A percentile compares a stretch with the other conserved stretches of the same genome.
Evolutionary conservation across 2,329 filamentous ascomycete species (phyloP).

Genomic region (Cyphellophora europaea): DNA sequence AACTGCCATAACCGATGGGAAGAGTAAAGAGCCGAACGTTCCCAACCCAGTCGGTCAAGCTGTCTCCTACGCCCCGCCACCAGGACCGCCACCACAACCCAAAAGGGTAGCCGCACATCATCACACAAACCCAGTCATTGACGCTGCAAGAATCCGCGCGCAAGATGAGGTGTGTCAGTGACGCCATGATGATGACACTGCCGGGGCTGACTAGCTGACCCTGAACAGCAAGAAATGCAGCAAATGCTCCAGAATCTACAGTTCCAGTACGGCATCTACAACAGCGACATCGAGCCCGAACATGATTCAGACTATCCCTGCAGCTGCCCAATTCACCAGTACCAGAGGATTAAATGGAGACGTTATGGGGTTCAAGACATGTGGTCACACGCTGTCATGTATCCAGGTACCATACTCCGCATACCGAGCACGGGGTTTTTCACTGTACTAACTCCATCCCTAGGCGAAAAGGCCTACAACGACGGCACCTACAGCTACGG

Average conservation of each 20-base stretch:
- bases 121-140: slow-evolving; percentile 31
- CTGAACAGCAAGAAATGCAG: slow-evolving; percentile 33
- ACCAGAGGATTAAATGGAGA: slow-evolving; percentile 26
- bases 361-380: slow-evolving; percentile 29
- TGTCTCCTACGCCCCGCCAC: slow-evolving; percentile 9
- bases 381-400: slow-evolving; percentile 39
- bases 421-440: background rate
- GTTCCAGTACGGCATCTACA: slow-evolving; percentile 31
- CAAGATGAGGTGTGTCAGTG: slow-evolving; percentile 26
- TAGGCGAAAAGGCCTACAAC: slow-evolving; percentile 21
- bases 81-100: slow-evolving; percentile 7
- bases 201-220: background rate
- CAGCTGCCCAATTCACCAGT: slow-evolving; percentile 31
- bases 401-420: slow-evolving; percentile 28
- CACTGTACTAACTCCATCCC: background rate
- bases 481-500: slow-evolving; percentile 12
- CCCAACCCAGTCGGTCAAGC: background rate
- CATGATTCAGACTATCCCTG: slow-evolving; percentile 34
- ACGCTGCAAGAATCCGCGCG: slow-evolving; percentile 28
- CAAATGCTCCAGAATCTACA: slow-evolving; percentile 32
- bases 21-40: background rate
- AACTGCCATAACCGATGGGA: background rate
- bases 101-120: slow-evolving; percentile 3
- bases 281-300: slow-evolving; percentile 38
- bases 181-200: no score